These are phyloP conservation scores for Penicillium psychrosexuale DNA, from an alignment of 2,329 filamentous ascomycete genomes.

Conservation along the genomic window DNA sequence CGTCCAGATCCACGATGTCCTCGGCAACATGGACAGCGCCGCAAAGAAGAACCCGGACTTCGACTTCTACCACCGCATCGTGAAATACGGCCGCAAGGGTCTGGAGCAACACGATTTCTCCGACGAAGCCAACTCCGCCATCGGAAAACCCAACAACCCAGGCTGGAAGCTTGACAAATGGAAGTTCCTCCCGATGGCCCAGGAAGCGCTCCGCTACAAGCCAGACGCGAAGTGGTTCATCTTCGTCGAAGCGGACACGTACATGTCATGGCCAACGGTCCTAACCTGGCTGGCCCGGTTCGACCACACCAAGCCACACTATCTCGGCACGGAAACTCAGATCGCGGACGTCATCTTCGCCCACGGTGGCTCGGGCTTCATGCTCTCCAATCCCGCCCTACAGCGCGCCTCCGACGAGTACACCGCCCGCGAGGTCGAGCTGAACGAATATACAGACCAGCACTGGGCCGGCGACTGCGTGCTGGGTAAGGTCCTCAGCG, in stretches of 20 bases:
- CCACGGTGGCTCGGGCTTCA: constrained; percentile 54
- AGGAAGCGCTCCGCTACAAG: constrained; percentile 45
- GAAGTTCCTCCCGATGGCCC: constrained; percentile 57
- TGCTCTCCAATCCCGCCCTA: constrained; percentile 52
- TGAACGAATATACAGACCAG: constrained; percentile 46
- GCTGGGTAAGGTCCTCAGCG: constrained; percentile 47
- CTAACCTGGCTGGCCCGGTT: constrained; percentile 53
- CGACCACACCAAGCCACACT: constrained; percentile 49
- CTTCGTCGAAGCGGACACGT: constrained; percentile 60
- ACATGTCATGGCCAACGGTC: constrained; percentile 53
- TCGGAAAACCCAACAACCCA: constrained; percentile 47
- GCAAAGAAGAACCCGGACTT: constrained; percentile 48
- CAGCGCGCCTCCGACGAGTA: constrained; percentile 45
- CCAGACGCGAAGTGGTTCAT: constrained; percentile 57
- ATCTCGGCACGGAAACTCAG: constrained; percentile 55
- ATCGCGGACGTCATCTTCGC: constrained; percentile 52
- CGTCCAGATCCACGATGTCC: constrained; percentile 50
- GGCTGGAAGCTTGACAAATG: constrained; percentile 56
- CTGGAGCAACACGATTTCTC: constrained; percentile 39
- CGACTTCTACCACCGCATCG: constrained; percentile 50
- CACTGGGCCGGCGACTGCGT: constrained; percentile 54
- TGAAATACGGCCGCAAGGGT: constrained; percentile 42
- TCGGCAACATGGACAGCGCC: constrained; percentile 44
- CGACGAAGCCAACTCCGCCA: constrained; percentile 39
- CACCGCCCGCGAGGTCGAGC: constrained; percentile 38